These are phyloP conservation scores for Colletotrichum sp. DNA, from an alignment of 2,329 filamentous ascomycete species.

Conservation along the genomic window DNA sequence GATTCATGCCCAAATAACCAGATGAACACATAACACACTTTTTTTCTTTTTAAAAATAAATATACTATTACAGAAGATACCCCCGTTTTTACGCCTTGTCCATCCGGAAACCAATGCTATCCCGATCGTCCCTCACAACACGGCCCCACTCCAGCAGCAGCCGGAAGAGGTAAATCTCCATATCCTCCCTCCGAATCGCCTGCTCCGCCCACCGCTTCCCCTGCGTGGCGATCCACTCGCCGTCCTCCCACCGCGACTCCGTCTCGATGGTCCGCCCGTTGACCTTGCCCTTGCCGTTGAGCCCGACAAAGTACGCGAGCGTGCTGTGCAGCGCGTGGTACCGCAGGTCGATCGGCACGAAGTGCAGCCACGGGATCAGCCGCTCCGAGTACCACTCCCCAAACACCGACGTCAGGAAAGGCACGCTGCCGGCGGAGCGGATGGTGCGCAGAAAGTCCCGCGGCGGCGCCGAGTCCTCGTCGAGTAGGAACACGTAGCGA, in stretches of 20 bases:
- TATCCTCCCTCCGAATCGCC: conserved; percentile 73
- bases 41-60: background rate
- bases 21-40: background rate
- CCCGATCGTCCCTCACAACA: conserved; percentile 65
- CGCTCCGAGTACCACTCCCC: conserved; percentile 81
- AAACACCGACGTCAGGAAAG: conserved; percentile 75
- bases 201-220: conserved; percentile 69
- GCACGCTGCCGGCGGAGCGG: conserved; percentile 65
- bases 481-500: conserved; percentile 74
- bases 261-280: conserved; percentile 53
- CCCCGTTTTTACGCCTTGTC: background rate
- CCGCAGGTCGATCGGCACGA: conserved; percentile 77
- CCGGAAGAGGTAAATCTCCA: conserved; percentile 82
- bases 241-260: conserved; percentile 56
- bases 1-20: background rate
- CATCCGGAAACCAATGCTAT: conserved; percentile 45
- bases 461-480: conserved; percentile 72
- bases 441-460: conserved; percentile 65
- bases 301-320: conserved; percentile 74
- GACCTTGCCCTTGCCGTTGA: conserved; percentile 45
- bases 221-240: conserved; percentile 67
- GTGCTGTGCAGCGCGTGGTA: conserved; percentile 77
- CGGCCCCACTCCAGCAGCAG: conserved; percentile 79
- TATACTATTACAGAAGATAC: background rate
- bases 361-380: conserved; percentile 78